phyloP scores from a whole-genome alignment of 805 yeast species.

The Diddensiella transvaalensis region DNA sequence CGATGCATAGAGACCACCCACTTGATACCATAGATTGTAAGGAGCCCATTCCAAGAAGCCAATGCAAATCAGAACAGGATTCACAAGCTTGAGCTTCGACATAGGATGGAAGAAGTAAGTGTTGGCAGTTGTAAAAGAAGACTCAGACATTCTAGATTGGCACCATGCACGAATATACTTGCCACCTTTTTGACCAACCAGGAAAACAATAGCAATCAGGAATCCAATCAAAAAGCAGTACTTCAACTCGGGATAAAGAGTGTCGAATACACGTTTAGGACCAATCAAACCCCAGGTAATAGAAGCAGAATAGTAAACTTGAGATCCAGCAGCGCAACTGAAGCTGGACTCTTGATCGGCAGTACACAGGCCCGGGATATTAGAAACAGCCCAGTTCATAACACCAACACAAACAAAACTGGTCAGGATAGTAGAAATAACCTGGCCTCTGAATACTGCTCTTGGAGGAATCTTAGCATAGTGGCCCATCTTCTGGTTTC shows the following conservation, averaged over 20 bases:
- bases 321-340: slow-evolving; percentile 36
- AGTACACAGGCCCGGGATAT: slow-evolving; percentile 31
- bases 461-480: slow-evolving; percentile 40
- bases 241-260: slow-evolving; percentile 23
- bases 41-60: slow-evolving; percentile 42
- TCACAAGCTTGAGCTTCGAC: slow-evolving; percentile 6
- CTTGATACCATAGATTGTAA: slow-evolving; percentile 41
- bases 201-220: slow-evolving; percentile 19
- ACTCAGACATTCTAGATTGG: slow-evolving; percentile 1
- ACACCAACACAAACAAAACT: slow-evolving; percentile 30
- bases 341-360: slow-evolving; percentile 31
- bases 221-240: slow-evolving; percentile 24
- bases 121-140: slow-evolving; percentile 3
- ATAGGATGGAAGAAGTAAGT: slow-evolving; percentile 5
- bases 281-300: slow-evolving; percentile 44
- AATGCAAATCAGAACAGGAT: slow-evolving; percentile 42
- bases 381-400: slow-evolving; percentile 26
- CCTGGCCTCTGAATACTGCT: slow-evolving; percentile 36
- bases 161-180: slow-evolving; percentile 5
- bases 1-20: slow-evolving; percentile 41
- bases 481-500: slow-evolving; percentile 48
- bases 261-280: slow-evolving; percentile 43
- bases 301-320: slow-evolving; percentile 49
- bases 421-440: slow-evolving; percentile 41
- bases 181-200: slow-evolving; percentile 3